Evolutionary conservation across 1,139 yeast genomes (phyloP).

Genomic region (Yamadazyma diddensiae): DNA sequence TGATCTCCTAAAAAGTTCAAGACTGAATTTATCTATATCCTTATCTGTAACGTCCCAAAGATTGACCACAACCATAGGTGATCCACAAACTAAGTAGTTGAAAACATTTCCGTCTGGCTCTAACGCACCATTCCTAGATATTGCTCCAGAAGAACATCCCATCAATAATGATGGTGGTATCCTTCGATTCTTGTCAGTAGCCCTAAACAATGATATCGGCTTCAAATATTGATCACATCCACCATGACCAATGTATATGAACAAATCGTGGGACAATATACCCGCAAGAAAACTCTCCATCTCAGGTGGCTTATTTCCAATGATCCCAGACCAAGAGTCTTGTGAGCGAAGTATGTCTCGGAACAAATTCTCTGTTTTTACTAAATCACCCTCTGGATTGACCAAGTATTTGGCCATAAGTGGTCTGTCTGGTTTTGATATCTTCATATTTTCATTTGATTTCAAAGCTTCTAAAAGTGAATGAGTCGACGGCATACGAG

Average conservation of each 20-base stretch:
- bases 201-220: constrained; percentile 25
- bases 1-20: constrained; percentile 57
- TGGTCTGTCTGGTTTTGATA: background rate
- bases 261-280: constrained; percentile 46
- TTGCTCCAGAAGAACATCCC: constrained; percentile 88
- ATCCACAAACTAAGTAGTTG: constrained; percentile 75
- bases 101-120: constrained; percentile 77
- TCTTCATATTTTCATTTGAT: background rate
- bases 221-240: constrained; percentile 85
- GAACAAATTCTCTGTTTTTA: constrained; percentile 64
- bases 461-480: constrained; percentile 42
- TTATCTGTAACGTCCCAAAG: constrained; percentile 98
- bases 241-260: constrained; percentile 89
- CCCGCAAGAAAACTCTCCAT: constrained; percentile 29
- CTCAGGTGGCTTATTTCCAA: constrained; percentile 59
- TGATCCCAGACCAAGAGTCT: constrained; percentile 52
- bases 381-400: constrained; percentile 80
- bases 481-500: constrained; percentile 72
- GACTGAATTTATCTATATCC: constrained; percentile 80
- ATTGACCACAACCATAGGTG: constrained; percentile 80
- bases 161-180: constrained; percentile 75
- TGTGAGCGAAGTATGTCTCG: constrained; percentile 37
- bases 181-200: constrained; percentile 11
- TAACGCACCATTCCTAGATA: constrained; percentile 56
- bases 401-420: constrained; percentile 44